Evolutionary conservation across 495 filamentous ascomycete genomes (phyloP).

Genomic region (Lasiosphaeris hirsuta): DNA sequence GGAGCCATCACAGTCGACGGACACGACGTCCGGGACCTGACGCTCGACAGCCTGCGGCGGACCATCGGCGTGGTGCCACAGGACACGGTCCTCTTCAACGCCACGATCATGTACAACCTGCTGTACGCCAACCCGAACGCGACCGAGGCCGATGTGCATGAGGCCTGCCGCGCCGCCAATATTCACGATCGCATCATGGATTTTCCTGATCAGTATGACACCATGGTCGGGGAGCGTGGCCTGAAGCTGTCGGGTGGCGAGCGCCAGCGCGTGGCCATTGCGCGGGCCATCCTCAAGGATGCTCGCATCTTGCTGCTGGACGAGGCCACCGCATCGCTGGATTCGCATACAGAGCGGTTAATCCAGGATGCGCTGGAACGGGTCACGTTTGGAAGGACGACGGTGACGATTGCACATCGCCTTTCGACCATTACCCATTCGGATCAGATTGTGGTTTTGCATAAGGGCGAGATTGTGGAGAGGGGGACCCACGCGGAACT

Average conservation of each 20-base stretch:
- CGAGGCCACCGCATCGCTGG: constrained; percentile 88
- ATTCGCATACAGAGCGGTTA: constrained; percentile 88
- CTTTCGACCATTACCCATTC: constrained; percentile 88
- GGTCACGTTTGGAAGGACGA: constrained; percentile 69
- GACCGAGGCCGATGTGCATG: constrained; percentile 78
- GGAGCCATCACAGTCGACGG: constrained; percentile 80
- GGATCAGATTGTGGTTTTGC: constrained; percentile 87
- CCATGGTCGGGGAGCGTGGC: constrained; percentile 92
- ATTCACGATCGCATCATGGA: constrained; percentile 92
- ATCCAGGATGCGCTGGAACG: constrained; percentile 81
- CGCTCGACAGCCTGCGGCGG: constrained; percentile 77
- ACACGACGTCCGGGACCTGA: constrained; percentile 72
- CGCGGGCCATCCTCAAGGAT: constrained; percentile 88
- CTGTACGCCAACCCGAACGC: constrained; percentile 82
- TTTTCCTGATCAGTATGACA: constrained; percentile 86
- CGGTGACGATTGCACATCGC: constrained; percentile 62
- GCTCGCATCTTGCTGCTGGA: constrained; percentile 93
- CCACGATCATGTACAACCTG: constrained; percentile 90
- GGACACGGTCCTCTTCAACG: constrained; percentile 92
- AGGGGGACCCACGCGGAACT: constrained; percentile 80
- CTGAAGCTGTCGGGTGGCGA: constrained; percentile 90
- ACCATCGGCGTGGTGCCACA: constrained; percentile 94
- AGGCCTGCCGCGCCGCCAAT: constrained; percentile 80
- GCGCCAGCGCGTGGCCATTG: constrained; percentile 92
- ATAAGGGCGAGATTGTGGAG: constrained; percentile 76